Conservation (phyloP, 2,329 filamentous ascomycete genomes). For the Monosporascus sp. region DNA sequence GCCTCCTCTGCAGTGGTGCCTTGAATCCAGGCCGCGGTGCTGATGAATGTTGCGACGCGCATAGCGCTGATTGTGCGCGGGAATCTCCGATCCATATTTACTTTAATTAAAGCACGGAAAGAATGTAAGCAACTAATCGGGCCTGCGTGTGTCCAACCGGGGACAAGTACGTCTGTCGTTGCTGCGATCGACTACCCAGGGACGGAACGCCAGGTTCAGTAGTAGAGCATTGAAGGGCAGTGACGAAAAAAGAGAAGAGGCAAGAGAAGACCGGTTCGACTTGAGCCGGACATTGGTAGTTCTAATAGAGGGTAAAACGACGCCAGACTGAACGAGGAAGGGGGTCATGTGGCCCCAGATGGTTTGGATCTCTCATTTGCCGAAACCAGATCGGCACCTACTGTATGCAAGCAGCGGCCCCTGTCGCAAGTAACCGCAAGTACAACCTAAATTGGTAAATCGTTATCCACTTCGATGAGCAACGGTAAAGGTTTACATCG, state of each 20-base stretch:
- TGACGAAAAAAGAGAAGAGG: background rate
- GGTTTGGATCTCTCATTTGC: background rate
- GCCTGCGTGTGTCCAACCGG: background rate
- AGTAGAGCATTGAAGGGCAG: background rate
- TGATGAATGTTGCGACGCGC: slow-evolving; percentile 18
- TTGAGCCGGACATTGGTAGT: no score
- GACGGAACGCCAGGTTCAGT: background rate
- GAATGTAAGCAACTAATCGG: slow-evolving; percentile 1
- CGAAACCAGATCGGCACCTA: background rate
- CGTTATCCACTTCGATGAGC: background rate
- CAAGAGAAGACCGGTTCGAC: background rate
- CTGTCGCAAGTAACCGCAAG: background rate
- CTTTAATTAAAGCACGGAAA: slow-evolving; percentile 1
- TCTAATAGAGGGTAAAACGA: no score
- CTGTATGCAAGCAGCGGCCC: background rate
- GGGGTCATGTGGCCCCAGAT: background rate
- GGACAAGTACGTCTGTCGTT: background rate
- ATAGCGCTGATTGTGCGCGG: slow-evolving; percentile 22
- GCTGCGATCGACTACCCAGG: background rate
- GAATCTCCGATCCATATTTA: slow-evolving; percentile 14
- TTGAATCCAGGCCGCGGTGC: slow-evolving; percentile 21
- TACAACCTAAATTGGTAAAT: background rate
- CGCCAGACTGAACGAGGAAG: background rate
- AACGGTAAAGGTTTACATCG: no score
- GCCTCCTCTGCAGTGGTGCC: slow-evolving; percentile 13